Conservation (phyloP, 805 yeast genomes). For the Schizosaccharomyces lindneri region DNA sequence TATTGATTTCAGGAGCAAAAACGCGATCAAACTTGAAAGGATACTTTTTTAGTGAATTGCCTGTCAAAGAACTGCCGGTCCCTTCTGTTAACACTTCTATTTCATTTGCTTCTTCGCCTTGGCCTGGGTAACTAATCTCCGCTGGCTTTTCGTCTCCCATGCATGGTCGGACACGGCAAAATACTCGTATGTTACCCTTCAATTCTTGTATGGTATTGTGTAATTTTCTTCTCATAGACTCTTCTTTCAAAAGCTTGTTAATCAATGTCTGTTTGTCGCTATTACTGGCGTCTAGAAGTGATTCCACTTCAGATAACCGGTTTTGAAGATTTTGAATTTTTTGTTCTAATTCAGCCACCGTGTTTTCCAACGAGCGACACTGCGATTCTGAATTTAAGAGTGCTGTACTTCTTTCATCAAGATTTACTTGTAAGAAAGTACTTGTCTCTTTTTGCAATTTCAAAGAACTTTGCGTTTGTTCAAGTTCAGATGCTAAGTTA, state of each 20-base stretch:
- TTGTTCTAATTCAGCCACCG: conserved; percentile 8
- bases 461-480: not conserved
- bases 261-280: not conserved
- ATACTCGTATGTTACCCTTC: conserved; percentile 79
- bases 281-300: not conserved
- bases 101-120: conserved; percentile 5
- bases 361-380: conserved; percentile 6
- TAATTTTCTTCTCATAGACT: conserved; percentile 30
- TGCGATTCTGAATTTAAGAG: conserved; percentile 9
- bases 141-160: conserved; percentile 13
- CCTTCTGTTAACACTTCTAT: conserved; percentile 10
- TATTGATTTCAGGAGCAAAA: conserved; percentile 29
- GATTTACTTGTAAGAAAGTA: conserved; percentile 11
- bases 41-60: conserved; percentile 10
- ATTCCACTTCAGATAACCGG: conserved; percentile 7
- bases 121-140: not conserved
- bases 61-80: conserved; percentile 5
- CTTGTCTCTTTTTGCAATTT: conserved; percentile 8
- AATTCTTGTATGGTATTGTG: conserved; percentile 63
- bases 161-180: conserved; percentile 59
- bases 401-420: conserved; percentile 13
- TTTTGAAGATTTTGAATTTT: conserved; percentile 8
- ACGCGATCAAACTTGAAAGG: conserved; percentile 56
- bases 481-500: not conserved
- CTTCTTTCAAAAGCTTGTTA: conserved; percentile 22